Evolutionary conservation across 805 yeast species (phyloP).

Genomic region (Maudiozyma bulderi): DNA sequence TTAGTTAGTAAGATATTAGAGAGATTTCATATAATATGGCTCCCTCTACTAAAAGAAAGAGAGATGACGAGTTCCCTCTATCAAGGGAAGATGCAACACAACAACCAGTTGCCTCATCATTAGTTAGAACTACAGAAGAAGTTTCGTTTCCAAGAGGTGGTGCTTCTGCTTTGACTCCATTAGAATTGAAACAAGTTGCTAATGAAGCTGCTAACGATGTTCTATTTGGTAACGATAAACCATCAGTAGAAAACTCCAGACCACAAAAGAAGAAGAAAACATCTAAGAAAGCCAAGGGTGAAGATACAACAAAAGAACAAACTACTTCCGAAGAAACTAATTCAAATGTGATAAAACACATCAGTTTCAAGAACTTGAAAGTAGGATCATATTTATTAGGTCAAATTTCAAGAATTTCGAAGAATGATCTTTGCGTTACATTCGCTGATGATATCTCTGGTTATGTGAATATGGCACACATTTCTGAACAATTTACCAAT

Average conservation of each 20-base stretch:
- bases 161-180: slow-evolving; percentile 69
- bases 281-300: slow-evolving; percentile 15
- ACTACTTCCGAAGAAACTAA: slow-evolving; percentile 16
- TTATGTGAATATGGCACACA: slow-evolving; percentile 60
- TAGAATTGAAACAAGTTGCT: slow-evolving; percentile 86
- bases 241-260: slow-evolving; percentile 18
- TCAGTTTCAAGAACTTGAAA: slow-evolving; percentile 50
- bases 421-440: slow-evolving; percentile 56
- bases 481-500: slow-evolving; percentile 53
- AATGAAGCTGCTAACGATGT: slow-evolving; percentile 89
- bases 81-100: slow-evolving; percentile 33
- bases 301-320: neutral
- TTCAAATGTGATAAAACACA: slow-evolving; percentile 47
- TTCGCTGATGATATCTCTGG: slow-evolving; percentile 78
- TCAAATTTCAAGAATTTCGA: slow-evolving; percentile 52
- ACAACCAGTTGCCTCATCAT: slow-evolving; percentile 30
- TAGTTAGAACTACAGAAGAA: slow-evolving; percentile 31
- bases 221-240: slow-evolving; percentile 41
- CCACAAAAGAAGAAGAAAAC: slow-evolving; percentile 36
- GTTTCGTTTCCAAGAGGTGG: slow-evolving; percentile 92
- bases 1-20: neutral
- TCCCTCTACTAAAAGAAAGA: slow-evolving; percentile 36
- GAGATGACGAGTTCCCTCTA: slow-evolving; percentile 38
- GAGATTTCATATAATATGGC: slow-evolving; percentile 3
- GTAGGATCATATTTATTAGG: slow-evolving; percentile 75